Base-by-base conservation (phyloP, 352 stramenopile species). In the Globisporangium cystogenes region DNA sequence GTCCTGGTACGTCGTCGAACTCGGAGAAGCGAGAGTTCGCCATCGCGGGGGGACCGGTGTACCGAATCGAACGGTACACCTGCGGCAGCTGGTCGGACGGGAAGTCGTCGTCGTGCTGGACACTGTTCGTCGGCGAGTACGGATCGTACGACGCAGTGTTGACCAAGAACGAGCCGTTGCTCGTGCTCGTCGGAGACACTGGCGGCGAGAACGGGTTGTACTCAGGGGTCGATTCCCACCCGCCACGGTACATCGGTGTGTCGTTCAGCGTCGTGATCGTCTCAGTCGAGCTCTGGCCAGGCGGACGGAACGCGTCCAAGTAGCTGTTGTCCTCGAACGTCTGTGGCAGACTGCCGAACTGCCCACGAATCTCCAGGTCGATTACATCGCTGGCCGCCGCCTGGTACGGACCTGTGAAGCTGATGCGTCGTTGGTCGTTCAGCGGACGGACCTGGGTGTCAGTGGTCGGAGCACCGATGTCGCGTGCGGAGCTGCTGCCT, bases 21-120 rank as follows among this genome's bases (percentile, higher is more conserved):
- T 77, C 70, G 2, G 61, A 60, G 26, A 65, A 45, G n/a, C 48
- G 48, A 33, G 63, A 65, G 0, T 36, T 33, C 23, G 36, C 35
- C 18, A 27, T 65, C 46, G 48, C 63, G 39, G 62, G 69, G 49
- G 56, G 68, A 55, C 39, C 56, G 16, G 65, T 72, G 39, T 63
- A 76, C 23, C 69, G 72, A 46, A 88, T 90, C 35, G 76, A 90
- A 68, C 79, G 79, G 29, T 86, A 87, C 18, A 88, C 76, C 26
- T 87, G 69, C 26, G 83, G 74, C 51, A 87, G 78, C 57, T 87
- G 76, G 64, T 86, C 76, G 8, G 72, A 85, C n/a, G 75, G 65
- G 35, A 84, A 87, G 31, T 85, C 73, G 44, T 59, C 65, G 27
- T 61, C 55, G 37, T 86, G 68, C 24, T 76, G 65, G 3, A 82